Evolutionary conservation across 1,139 yeast genomes (phyloP).

Genomic region (Suhomyces terraborum): DNA sequence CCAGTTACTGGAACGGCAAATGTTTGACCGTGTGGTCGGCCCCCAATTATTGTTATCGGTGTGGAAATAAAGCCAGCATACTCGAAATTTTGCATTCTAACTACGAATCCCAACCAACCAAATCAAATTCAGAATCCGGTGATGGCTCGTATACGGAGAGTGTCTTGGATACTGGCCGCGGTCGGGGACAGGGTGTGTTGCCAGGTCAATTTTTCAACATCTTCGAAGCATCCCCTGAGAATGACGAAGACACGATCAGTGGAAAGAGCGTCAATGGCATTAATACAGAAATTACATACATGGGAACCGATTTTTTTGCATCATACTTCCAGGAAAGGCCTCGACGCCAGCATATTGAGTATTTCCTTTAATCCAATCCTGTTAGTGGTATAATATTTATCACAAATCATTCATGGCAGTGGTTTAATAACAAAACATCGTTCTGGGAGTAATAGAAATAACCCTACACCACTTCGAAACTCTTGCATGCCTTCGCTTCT

Average conservation of each 20-base stretch:
- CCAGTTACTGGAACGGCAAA: constrained; percentile 84
- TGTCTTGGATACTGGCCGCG: background rate
- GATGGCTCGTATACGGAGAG: background rate
- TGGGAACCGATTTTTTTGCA: constrained; percentile 24
- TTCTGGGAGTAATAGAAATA: too few species aligned
- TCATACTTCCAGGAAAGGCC: constrained; percentile 30
- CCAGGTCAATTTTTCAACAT: constrained; percentile 76
- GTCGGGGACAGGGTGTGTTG: constrained; percentile 31
- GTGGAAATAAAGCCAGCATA: constrained; percentile 95
- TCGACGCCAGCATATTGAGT: constrained; percentile 26
- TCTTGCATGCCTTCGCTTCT: constrained; percentile 1
- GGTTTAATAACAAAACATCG: too few species aligned
- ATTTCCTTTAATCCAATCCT: constrained; percentile 18
- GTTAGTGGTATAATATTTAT: too few species aligned
- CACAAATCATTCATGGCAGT: too few species aligned
- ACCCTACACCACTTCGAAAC: background rate
- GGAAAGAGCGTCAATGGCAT: constrained; percentile 47
- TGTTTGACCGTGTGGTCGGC: constrained; percentile 98
- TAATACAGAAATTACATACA: constrained; percentile 19
- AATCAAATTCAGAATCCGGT: background rate
- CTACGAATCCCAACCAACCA: constrained; percentile 25
- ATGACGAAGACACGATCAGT: constrained; percentile 47
- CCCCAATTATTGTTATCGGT: constrained; percentile 94
- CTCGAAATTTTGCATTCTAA: constrained; percentile 61
- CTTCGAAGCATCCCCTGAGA: constrained; percentile 96